Evolutionary conservation across 768 basidiomycete species (phyloP), one percentile per base, ranked within the genome.

Genomic region (Lactarius akahatsu): DNA sequence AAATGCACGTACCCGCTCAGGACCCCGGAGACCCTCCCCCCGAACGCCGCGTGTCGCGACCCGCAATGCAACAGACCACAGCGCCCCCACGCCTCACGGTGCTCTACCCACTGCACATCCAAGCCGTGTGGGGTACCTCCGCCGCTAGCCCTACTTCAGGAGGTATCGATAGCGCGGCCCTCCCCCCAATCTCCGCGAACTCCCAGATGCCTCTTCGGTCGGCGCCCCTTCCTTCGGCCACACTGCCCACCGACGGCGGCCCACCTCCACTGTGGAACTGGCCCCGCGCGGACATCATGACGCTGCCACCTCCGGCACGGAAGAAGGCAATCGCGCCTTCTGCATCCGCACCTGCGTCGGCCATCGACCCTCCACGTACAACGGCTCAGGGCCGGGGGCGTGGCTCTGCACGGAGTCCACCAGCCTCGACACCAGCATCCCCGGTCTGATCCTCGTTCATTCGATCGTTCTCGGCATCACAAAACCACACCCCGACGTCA

Each of bases 281-380:
- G 69, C 69, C 69, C 11, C 69, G 69, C 43, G 40, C 59, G 18
- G 69, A 70, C 47, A 70, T 70, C 58, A 70, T 70, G 64, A 61
- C 61, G 20, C 63, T 40, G n/a, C 64, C 67, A 1, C 30, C 55
- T 10, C 43, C 61, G 13, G 8, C 55, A 20, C 63, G 54, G 30
- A 70, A 59, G 36, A 43, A 34, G 15, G 47, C 26, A 4, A 3
- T 15, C 2, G 26, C 50, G 2, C 47, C n/a, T 50, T 32, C 61
- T 16, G 7, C 61, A 18, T 34, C 69, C 9, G 38, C 9, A 7
- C 59, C 56, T 58, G 28, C 57, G 18, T 10, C 63, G 18, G n/a
- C 30, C 23, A 7, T 47, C 32, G 28, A 13, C 47, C 61, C 18
- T 36, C 41, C 41, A 26, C 61, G 28, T 15, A 34, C 16, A 32